Conservation (phyloP, 768 basidiomycete species). For the Mrakia frigida region DNA sequence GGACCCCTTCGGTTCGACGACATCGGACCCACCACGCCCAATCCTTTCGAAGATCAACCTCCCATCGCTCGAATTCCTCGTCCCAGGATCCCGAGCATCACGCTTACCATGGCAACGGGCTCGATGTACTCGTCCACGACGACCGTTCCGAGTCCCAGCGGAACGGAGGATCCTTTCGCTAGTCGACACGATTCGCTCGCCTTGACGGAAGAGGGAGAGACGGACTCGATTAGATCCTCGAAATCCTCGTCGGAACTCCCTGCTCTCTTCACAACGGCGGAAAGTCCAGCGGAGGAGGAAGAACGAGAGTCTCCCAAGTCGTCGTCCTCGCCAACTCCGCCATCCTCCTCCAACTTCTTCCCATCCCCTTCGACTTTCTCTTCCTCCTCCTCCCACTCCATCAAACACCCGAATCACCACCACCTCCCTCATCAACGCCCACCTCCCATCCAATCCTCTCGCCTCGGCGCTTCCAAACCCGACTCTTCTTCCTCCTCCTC, state of each 20-base stretch:
- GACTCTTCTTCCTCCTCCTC: background rate
- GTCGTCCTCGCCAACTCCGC: no score
- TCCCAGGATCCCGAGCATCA: background rate
- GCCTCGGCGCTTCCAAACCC: background rate
- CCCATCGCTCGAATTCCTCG: background rate
- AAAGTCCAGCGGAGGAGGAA: background rate
- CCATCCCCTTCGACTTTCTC: no score
- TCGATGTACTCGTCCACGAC: background rate
- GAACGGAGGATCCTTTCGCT: background rate
- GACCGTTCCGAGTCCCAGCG: background rate
- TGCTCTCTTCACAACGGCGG: background rate
- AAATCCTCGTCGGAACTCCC: background rate
- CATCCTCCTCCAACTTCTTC: no score
- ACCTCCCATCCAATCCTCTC: background rate
- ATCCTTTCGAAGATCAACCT: background rate
- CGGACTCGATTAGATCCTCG: background rate
- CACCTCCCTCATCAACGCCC: background rate
- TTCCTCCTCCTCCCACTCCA: background rate
- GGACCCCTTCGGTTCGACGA: background rate
- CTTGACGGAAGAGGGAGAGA: background rate
- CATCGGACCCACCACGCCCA: background rate
- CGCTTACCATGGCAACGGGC: constrained; percentile 2
- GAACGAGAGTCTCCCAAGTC: background rate
- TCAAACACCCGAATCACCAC: background rate
- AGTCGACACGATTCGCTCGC: background rate